Base-by-base conservation (phyloP, 192 early-diverging fungal species). In the Coemansia sp. region DNA sequence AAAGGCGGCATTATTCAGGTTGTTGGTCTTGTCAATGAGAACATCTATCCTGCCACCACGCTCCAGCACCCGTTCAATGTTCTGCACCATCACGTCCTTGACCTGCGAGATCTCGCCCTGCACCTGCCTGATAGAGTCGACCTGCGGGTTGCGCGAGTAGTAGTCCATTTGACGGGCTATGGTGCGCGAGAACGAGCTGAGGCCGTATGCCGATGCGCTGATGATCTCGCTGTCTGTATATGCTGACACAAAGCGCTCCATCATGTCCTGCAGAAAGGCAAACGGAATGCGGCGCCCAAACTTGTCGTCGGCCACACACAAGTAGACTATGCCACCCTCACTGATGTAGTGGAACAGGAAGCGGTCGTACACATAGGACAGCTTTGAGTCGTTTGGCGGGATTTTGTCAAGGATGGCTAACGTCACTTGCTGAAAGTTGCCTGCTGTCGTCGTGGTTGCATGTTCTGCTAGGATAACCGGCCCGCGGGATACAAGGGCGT, bases 361-460 rank as follows among this genome's bases (percentile, higher is more conserved):
- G 75, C 92, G 90, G 81, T 96, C 95, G 72, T 94, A 95, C 28
- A 94, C 92, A 70, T 94, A 96, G 4, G 95, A 94, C 52, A 96
- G 79, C 70, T 94, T 94, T 31, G 91, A 91, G 77, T 96, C 91
- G 72, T 91, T 93, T 30, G 93, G 89, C 7, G 94, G 92, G 35
- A 97, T 92, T 70, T 93, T 93, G 58, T 90, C 91, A 15, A 95
- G 84, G 61, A 97, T 95, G 26, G 89, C 90, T 66, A 94, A 90
- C 21, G 91, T 92, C 51, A 94, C 88, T 42, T 85, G 86, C 51
- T 87, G 84, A 61, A 97, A 94, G 84, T 94, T 93, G 40, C 93
- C 93, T 1, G 28, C 28, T n/a, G n/a, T n/a, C 1, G 90, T 84
- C 1, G 87, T 88, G 57, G 84, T 85, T 29, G 95, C 90, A 74